Evolutionary conservation across 2,329 filamentous ascomycete genomes (phyloP).

Genomic region (Aspergillus felis): DNA sequence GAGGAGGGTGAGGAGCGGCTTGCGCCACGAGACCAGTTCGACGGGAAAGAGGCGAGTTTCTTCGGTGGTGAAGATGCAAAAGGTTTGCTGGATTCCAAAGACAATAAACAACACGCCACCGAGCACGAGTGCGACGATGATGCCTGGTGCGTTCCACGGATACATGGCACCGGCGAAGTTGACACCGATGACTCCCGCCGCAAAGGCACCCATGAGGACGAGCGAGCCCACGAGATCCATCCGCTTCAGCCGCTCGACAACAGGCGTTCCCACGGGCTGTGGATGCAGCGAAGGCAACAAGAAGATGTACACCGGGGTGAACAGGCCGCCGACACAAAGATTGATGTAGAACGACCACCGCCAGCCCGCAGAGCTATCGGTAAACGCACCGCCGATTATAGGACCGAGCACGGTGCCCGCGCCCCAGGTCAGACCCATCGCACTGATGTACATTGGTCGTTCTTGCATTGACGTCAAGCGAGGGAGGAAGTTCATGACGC

Average conservation of each 20-base stretch:
- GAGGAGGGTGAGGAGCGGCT: constrained; percentile 42
- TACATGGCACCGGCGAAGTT: constrained; percentile 50
- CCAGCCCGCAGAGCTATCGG: constrained; percentile 19
- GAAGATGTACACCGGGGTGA: constrained; percentile 43
- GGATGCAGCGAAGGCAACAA: constrained; percentile 28
- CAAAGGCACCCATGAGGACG: constrained; percentile 42
- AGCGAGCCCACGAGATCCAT: constrained; percentile 36
- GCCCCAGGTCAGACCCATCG: constrained; percentile 35
- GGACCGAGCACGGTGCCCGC: constrained; percentile 34
- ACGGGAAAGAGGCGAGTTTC: constrained; percentile 48
- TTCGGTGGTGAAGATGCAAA: constrained; percentile 41
- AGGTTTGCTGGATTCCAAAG: constrained; percentile 47
- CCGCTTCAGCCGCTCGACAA: constrained; percentile 4
- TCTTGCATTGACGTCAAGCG: constrained; percentile 17
- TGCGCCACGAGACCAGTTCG: constrained; percentile 39
- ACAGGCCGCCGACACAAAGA: constrained; percentile 44
- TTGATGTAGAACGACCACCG: constrained; percentile 54
- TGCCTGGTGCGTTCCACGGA: constrained; percentile 41
- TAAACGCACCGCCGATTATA: constrained; percentile 11
- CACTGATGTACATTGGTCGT: constrained; percentile 28
- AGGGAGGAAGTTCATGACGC: constrained; percentile 23
- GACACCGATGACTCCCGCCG: constrained; percentile 45
- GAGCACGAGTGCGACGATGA: constrained; percentile 18
- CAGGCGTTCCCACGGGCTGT: neutral
- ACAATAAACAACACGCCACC: constrained; percentile 42